phyloP scores from a whole-genome alignment of 345 rosid species.

The Syzygium aqueum region DNA sequence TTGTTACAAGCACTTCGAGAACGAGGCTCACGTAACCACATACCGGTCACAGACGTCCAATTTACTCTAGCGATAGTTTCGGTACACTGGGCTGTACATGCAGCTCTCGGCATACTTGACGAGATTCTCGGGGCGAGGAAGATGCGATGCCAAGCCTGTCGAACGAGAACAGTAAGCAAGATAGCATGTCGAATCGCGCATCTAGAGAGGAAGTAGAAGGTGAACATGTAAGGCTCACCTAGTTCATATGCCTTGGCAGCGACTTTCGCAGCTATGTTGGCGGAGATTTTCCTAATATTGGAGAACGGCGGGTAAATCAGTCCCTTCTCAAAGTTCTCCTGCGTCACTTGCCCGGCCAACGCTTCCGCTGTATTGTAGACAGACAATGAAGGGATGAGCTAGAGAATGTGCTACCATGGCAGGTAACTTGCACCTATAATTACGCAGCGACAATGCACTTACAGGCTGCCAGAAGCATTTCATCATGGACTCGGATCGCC shows the following conservation, averaged over 20 bases:
- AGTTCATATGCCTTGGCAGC: constrained; percentile 93
- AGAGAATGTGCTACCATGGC: neutral
- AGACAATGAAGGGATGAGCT: neutral
- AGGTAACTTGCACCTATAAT: neutral
- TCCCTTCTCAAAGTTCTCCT: constrained; percentile 67
- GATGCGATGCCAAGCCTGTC: constrained; percentile 73
- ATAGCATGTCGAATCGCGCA: neutral
- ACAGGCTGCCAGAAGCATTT: constrained; percentile 93
- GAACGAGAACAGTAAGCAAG: neutral
- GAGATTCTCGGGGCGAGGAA: constrained; percentile 77
- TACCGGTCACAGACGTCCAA: too few species aligned
- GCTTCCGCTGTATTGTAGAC: constrained; percentile 54
- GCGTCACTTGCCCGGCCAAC: constrained; percentile 67
- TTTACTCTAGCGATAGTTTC: constrained; percentile 45
- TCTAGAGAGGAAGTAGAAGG: neutral
- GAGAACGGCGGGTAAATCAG: constrained; percentile 83
- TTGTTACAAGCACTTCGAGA: neutral
- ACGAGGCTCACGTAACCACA: neutral
- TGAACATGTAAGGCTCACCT: constrained; percentile 21
- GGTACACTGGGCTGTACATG: constrained; percentile 85
- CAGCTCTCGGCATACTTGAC: constrained; percentile 83
- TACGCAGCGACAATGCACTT: constrained; percentile 13
- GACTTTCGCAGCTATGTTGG: constrained; percentile 86
- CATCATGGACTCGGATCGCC: constrained; percentile 84
- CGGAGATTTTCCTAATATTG: constrained; percentile 77